Evolutionary conservation across 805 yeast genomes (phyloP), one percentile per base, ranked within the genome.

Genomic region (Yarrowia hollandica): DNA sequence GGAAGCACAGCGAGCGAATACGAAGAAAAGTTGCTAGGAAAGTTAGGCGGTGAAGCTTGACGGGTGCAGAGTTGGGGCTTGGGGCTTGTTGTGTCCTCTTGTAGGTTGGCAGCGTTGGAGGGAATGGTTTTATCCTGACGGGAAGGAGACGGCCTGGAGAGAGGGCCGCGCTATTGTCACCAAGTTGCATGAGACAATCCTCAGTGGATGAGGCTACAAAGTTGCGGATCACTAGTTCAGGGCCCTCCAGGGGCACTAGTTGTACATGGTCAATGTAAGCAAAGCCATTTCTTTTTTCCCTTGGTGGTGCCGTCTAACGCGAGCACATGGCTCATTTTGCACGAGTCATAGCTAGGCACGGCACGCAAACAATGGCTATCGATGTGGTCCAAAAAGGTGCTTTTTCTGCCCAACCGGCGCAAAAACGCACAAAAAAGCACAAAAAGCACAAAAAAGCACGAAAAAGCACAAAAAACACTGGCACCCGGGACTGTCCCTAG

Each of bases 21-120:
- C 48, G 48, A 41, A 41, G 33, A 41, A 16, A 41, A 26, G 33
- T 41, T 26, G 48, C 23, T 22, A 3, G 16, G 23, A 21, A 41
- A 26, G 48, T 41, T 41, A 25, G 18, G 48, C 48, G 22, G 23
- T 11, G 9, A 26, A 41, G 33, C 12, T 26, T 15, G 33, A 16
- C 5, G 33, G 23, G 4, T 16, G 4, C 11, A 26, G 33, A 26
- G 48, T 41, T 41, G 48, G 4, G 11, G 16, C 33, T 23, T 16
- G 21, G 22, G 23, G 25, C 23, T 16, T 39, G 12, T 22, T 38
- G 28, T 35, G 21, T 35, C 19, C 14, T 5, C 41, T 12, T 7
- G 26, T 21, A 39, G 44, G 44, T 39, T 39, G 44, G 18, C 44
- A 39, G 23, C 44, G 44, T 39, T 39, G 44, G n/a, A n/a, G n/a